Conservation (phyloP, 164 flowering plant genomes). For the Berberis vulgaris region DNA sequence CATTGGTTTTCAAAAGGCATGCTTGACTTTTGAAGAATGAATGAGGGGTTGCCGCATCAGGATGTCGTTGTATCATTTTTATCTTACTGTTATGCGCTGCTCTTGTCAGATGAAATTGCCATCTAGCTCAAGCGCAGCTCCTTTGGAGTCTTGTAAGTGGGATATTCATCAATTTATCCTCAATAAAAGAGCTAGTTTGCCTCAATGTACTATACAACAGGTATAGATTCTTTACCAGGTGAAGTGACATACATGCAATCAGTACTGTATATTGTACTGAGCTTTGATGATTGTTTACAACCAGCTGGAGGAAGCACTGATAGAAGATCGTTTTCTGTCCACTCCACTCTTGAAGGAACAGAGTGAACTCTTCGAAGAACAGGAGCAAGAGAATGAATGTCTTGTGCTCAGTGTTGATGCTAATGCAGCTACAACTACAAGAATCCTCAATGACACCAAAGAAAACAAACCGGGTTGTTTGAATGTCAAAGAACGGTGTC, state of each 20-base stretch:
- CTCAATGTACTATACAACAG: conserved; percentile 38
- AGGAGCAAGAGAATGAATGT: background rate
- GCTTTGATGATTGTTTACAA: conserved; percentile 6
- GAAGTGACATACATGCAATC: background rate
- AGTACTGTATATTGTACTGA: background rate
- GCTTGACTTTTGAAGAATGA: no score
- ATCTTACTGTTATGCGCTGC: no score
- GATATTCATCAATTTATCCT: conserved; percentile 34
- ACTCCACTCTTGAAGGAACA: conserved; percentile 25
- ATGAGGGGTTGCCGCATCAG: no score
- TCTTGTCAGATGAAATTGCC: no score
- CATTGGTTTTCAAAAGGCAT: no score
- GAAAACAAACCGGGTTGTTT: no score
- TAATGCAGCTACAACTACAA: background rate
- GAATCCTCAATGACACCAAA: no score
- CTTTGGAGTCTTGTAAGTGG: conserved; percentile 14
- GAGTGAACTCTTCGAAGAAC: background rate
- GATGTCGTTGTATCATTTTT: no score
- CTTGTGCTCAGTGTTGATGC: background rate
- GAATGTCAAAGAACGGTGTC: no score
- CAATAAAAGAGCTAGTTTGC: conserved; percentile 42
- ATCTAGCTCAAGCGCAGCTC: background rate
- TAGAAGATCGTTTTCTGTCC: conserved; percentile 28
- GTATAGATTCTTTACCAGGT: conserved; percentile 17
- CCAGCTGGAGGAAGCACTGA: conserved; percentile 49